Conservation (phyloP, 2,329 filamentous ascomycete genomes). For the Colletotrichum paranaense region DNA sequence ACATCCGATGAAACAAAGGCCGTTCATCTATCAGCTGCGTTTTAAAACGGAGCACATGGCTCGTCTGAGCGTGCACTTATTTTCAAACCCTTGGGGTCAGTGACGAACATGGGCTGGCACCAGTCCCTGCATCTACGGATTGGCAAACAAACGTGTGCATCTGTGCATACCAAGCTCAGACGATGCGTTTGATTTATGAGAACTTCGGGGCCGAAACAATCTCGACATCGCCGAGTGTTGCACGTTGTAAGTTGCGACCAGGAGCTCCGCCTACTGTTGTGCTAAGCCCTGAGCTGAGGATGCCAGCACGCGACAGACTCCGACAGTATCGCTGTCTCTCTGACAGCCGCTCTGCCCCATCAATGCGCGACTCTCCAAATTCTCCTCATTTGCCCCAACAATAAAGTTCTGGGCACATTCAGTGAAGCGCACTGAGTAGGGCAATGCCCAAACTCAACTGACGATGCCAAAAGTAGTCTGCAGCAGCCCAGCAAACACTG, state of each 20-base stretch:
- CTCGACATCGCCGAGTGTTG: not conserved
- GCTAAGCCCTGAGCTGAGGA: not conserved
- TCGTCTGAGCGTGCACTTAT: conserved; percentile 20
- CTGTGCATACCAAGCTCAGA: not conserved
- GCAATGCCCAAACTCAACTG: not conserved
- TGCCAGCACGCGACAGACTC: not conserved
- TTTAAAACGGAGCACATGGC: conserved; percentile 25
- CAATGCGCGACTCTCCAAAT: not conserved
- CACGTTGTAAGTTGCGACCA: not conserved
- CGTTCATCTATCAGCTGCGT: conserved; percentile 9
- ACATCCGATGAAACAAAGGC: conserved; percentile 23
- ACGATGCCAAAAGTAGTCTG: not conserved
- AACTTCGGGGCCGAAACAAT: not conserved
- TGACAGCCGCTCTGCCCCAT: no score
- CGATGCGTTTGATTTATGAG: not conserved
- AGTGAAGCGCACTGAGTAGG: not conserved
- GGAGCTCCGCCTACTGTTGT: not conserved
- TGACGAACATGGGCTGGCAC: not conserved
- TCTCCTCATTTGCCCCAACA: not conserved
- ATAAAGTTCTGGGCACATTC: not conserved
- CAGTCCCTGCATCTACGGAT: not conserved
- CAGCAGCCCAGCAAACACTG: not conserved
- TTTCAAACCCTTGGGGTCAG: not conserved
- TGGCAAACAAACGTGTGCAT: not conserved
- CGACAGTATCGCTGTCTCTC: not conserved